Evolutionary conservation across 2,329 filamentous ascomycete species (phyloP), one percentile per base, ranked within the genome.

Genomic region (Gliomastix tumulicola): DNA sequence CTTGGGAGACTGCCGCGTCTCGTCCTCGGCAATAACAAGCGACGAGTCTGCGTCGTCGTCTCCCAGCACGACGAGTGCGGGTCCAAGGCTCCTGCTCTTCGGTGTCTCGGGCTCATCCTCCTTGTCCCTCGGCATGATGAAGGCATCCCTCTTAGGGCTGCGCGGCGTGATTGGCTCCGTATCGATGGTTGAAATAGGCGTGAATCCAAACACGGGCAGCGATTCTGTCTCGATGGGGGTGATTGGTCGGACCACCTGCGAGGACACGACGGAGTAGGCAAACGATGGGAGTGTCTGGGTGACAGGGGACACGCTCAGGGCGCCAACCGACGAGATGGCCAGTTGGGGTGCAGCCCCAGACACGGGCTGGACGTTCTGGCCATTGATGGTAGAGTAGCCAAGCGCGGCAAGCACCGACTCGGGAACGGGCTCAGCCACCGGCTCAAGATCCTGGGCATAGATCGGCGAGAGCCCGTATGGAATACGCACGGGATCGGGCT

Each of bases 1-100:
- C 25, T 28, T 16, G 12, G 65, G 65, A 25, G 71, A 71, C 44
- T 80, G 75, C 30, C 70, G 65, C 4, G 76, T 78, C 42, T 78
- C 74, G 48, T 85, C 80, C 50, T 84, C 79, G 4, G 76, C 76
- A 52, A 84, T 79, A 35, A 74, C 49, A 51, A 68, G 54, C 34
- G 68, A 55, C n/a, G 65, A 56, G 18, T 11, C 13, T 17, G 12
- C 17, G n/a, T 16, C 13, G 25, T 28, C 25, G 17, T 28, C 25
- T n/a, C 13, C n/a, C 25, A 16, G 7, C 25, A 32, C 19, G 39
- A 67, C 55, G n/a, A n/a, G n/a, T n/a, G n/a, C n/a, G n/a, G n/a
- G n/a, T n/a, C n/a, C n/a, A n/a, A n/a, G n/a, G n/a, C n/a, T n/a
- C 21, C 56, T 46, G 57, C 54, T 49, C 54, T 61, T 49, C 11